Conservation (phyloP, 805 yeast species). For the Sungouiozyma intestinalis region DNA sequence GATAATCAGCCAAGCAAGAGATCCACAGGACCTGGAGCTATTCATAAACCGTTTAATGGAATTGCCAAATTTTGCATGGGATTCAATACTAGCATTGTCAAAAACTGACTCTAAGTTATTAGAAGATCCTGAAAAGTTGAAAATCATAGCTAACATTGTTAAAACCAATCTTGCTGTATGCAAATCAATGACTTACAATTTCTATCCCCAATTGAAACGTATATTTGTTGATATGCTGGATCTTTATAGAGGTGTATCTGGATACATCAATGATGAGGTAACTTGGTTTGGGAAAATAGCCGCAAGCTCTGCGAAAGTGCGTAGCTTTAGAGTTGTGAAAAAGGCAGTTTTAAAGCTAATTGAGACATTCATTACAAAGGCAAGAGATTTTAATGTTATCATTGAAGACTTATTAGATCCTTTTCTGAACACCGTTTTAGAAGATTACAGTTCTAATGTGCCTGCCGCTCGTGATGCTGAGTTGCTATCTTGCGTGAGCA, state of each 20-base stretch:
- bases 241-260: slow-evolving; percentile 72
- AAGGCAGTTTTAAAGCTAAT: slow-evolving; percentile 79
- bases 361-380: slow-evolving; percentile 74
- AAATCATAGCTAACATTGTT: slow-evolving; percentile 78
- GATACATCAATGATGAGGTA: slow-evolving; percentile 66
- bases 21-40: slow-evolving; percentile 51
- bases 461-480: slow-evolving; percentile 96
- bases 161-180: slow-evolving; percentile 92
- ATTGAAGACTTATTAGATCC: slow-evolving; percentile 72
- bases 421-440: slow-evolving; percentile 66
- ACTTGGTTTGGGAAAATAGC: slow-evolving; percentile 69
- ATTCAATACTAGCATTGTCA: slow-evolving; percentile 68
- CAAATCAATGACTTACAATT: slow-evolving; percentile 81
- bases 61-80: slow-evolving; percentile 89
- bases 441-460: slow-evolving; percentile 72
- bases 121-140: slow-evolving; percentile 65
- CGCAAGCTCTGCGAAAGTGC: slow-evolving; percentile 81
- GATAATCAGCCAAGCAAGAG: slow-evolving; percentile 74
- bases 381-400: slow-evolving; percentile 70
- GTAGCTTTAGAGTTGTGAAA: slow-evolving; percentile 87
- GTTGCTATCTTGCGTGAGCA: slow-evolving; percentile 82
- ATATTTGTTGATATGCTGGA: slow-evolving; percentile 82
- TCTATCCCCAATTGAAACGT: slow-evolving; percentile 68
- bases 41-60: slow-evolving; percentile 68
- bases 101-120: slow-evolving; percentile 66